phyloP scores from a whole-genome alignment of 108 stramenopile genomes.

The Nitzschia sp. region DNA sequence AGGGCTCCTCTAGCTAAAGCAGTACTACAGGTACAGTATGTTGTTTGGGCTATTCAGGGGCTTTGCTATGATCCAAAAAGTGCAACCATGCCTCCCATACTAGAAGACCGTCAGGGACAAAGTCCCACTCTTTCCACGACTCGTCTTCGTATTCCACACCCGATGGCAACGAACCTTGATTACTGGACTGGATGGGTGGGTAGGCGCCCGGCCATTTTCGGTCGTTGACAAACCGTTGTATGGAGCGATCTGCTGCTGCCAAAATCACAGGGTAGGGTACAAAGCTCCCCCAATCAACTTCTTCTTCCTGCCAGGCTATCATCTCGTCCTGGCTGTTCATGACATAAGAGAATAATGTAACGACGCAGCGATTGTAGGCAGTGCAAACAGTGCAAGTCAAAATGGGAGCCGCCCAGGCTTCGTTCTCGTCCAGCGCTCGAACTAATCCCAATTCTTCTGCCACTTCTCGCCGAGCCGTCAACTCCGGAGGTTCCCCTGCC shows the following conservation, averaged over 20 bases:
- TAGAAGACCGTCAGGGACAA: slow-evolving; percentile 79
- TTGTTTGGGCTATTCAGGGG: no score
- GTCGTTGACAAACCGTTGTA: slow-evolving; percentile 43
- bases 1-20: no score
- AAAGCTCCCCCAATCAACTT: slow-evolving; percentile 81
- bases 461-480: slow-evolving; percentile 72
- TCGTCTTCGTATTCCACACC: slow-evolving; percentile 8
- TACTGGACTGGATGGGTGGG: slow-evolving; percentile 28
- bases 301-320: slow-evolving; percentile 80
- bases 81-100: slow-evolving; percentile 79
- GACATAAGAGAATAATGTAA: slow-evolving; percentile 58
- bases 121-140: slow-evolving; percentile 60
- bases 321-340: slow-evolving; percentile 41
- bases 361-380: slow-evolving; percentile 79
- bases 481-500: slow-evolving; percentile 49
- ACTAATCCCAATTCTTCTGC: slow-evolving; percentile 74
- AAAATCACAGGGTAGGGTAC: slow-evolving; percentile 57
- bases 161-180: slow-evolving; percentile 14
- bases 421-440: slow-evolving; percentile 27
- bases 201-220: slow-evolving; percentile 60
- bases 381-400: slow-evolving; percentile 75
- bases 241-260: slow-evolving; percentile 51
- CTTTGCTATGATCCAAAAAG: no score
- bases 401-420: slow-evolving; percentile 40
- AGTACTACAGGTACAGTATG: no score